phyloP scores from a whole-genome alignment of 768 basidiomycete species.

The Termitomyces sp. region DNA sequence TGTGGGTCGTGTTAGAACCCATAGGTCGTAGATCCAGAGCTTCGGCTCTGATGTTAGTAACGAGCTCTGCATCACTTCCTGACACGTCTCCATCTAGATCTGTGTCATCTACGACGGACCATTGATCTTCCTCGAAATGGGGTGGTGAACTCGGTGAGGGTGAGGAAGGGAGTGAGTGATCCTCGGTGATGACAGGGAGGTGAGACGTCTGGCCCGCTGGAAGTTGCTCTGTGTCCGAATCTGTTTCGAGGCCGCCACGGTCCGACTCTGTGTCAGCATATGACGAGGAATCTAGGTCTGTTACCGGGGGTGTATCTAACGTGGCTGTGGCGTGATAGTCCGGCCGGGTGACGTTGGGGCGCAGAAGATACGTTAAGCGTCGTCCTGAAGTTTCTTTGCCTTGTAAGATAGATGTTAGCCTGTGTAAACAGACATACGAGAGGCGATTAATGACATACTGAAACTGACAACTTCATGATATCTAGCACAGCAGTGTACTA shows the following conservation, averaged over 20 bases:
- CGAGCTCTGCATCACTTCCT: constrained; percentile 21
- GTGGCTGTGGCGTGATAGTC: constrained; percentile 35
- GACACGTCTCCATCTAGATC: constrained; percentile 25
- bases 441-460: constrained; percentile 42
- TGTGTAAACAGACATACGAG: neutral
- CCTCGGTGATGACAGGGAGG: constrained; percentile 23
- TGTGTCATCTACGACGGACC: constrained; percentile 29
- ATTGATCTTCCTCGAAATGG: constrained; percentile 18
- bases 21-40: constrained; percentile 19
- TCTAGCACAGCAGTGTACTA: constrained; percentile 78
- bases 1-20: constrained; percentile 7
- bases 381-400: constrained; percentile 55
- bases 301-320: constrained; percentile 68
- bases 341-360: constrained; percentile 67
- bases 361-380: constrained; percentile 74
- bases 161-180: constrained; percentile 3
- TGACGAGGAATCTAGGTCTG: constrained; percentile 57
- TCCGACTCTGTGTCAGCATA: constrained; percentile 48
- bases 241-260: constrained; percentile 38
- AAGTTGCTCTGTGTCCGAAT: constrained; percentile 43
- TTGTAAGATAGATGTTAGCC: constrained; percentile 12
- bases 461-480: constrained; percentile 78
- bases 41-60: constrained; percentile 26
- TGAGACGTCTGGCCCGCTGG: constrained; percentile 21
- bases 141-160: neutral